Base-by-base conservation (phyloP, 2,329 filamentous ascomycete genomes). In the Arachnopeziza araneosa region DNA sequence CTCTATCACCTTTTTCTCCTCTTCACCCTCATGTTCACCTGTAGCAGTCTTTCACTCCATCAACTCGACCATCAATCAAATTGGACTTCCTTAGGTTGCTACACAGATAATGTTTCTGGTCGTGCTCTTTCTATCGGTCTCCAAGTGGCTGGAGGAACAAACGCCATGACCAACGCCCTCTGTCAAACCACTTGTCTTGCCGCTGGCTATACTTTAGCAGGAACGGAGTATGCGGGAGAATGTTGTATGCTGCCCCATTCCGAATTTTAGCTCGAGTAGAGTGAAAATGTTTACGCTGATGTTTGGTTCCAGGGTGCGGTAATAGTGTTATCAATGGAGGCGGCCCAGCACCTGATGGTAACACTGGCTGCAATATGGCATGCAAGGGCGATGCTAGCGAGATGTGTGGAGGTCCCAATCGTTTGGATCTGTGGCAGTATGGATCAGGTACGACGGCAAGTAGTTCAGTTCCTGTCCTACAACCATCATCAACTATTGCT, bases 161-260 rank as follows among this genome's bases (percentile, higher is more conserved):
- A 54, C 0, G 21, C 36, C 5, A 64, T 69, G 62, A 69, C 67
- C 2, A 60, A 67, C 21, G 62, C 48, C 19, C 24, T 63, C 9
- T 70, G 68, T 55, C 57, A 66, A 21, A n/a, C 57, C 1, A 64
- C 67, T 26, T 70, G 68, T 59, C 54, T 63, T 26, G 56, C 36
- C 48, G 66, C 60, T 14, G 66, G 66, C 8, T 80, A 72, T 61
- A 62, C 71, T n/a, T 70, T 79, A 59, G 78, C 79, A 1, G 78
- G 78, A 24, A 78, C 77, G 23, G 77, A 80, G 63, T 77, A 77
- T 44, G 74, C 73, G 48, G 71, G 73, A 24, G 72, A 75, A 60
- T 81, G 78, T 69, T 78, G 60, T 60, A 54, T 50, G 60, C 76
- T 61, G 80, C 63, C 53, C 50, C 50, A 54, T 26, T 30, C 4